Evolutionary conservation across 1,284 basidiomycete species (phyloP).

Genomic region (Crucibulum parvulum): DNA sequence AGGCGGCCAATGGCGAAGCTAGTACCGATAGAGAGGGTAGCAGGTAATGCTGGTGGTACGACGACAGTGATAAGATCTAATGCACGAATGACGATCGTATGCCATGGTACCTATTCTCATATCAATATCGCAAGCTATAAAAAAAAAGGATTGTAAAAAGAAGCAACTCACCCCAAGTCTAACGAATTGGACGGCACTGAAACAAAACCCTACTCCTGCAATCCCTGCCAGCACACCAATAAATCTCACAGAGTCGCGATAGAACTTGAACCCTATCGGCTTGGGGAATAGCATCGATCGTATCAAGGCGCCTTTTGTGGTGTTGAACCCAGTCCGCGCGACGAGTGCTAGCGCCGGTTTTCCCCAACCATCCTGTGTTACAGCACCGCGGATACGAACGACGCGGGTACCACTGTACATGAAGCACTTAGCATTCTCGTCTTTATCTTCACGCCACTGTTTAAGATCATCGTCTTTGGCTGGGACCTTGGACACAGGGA

Average conservation of each 20-base stretch:
- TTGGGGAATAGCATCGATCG: slow-evolving; percentile 99
- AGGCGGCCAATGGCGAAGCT: slow-evolving; percentile 94
- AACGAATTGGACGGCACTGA: slow-evolving; percentile 92
- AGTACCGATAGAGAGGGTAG: slow-evolving; percentile 97
- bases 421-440: slow-evolving; percentile 88
- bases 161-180: slow-evolving; percentile 77
- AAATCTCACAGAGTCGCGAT: slow-evolving; percentile 97
- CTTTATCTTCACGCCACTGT: slow-evolving; percentile 74
- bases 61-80: slow-evolving; percentile 98
- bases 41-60: slow-evolving; percentile 96
- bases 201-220: slow-evolving; percentile 88
- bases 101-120: slow-evolving; percentile 76
- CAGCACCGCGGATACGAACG: slow-evolving; percentile 85
- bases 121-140: too few species aligned
- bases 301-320: slow-evolving; percentile 96
- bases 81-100: slow-evolving; percentile 91
- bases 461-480: slow-evolving; percentile 76
- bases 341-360: slow-evolving; percentile 88
- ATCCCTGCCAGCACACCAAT: slow-evolving; percentile 92
- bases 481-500: slow-evolving; percentile 90
- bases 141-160: too few species aligned
- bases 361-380: slow-evolving; percentile 57
- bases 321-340: slow-evolving; percentile 95
- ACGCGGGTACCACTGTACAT: slow-evolving; percentile 94
- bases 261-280: slow-evolving; percentile 98